A percentile compares a stretch with the other conserved stretches of the same genome.
Evolutionary conservation across 768 basidiomycete species (phyloP).

Genomic region (Pisolithus albus): DNA sequence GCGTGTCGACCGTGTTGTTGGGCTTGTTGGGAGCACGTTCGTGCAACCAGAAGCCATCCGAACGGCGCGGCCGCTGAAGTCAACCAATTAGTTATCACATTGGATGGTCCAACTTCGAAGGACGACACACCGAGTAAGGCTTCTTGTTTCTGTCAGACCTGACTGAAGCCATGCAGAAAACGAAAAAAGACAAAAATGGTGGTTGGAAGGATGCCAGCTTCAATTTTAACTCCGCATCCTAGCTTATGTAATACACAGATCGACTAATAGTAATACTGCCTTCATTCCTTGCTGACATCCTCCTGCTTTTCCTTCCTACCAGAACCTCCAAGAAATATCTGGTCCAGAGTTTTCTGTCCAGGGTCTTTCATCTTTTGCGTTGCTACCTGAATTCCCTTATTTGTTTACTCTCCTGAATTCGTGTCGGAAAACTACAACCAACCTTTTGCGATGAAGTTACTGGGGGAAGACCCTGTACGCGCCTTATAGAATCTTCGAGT

Average conservation of each 20-base stretch:
- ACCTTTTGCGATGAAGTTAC: constrained; percentile 7
- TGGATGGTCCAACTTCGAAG: neutral
- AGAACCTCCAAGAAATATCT: neutral
- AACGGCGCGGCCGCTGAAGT: constrained; percentile 51
- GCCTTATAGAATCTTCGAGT: constrained; percentile 6
- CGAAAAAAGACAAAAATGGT: neutral
- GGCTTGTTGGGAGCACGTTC: constrained; percentile 43
- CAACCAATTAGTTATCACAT: constrained; percentile 6
- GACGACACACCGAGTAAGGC: constrained; percentile 35
- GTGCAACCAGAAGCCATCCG: constrained; percentile 68
- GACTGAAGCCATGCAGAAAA: constrained; percentile 16
- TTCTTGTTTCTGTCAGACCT: constrained; percentile 31
- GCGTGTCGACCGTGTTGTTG: constrained; percentile 18
- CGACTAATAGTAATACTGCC: too few species aligned
- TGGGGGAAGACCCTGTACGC: constrained; percentile 1
- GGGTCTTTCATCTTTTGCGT: neutral
- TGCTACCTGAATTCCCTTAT: neutral
- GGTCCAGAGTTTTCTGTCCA: neutral
- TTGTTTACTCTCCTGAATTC: neutral
- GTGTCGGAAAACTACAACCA: neutral
- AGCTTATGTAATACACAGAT: too few species aligned
- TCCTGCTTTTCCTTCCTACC: neutral
- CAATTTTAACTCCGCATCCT: neutral
- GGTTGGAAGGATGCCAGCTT: neutral
- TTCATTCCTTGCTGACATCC: neutral